phyloP scores from a whole-genome alignment of 2,329 filamentous ascomycete species.

The Canariomyces notabilis region DNA sequence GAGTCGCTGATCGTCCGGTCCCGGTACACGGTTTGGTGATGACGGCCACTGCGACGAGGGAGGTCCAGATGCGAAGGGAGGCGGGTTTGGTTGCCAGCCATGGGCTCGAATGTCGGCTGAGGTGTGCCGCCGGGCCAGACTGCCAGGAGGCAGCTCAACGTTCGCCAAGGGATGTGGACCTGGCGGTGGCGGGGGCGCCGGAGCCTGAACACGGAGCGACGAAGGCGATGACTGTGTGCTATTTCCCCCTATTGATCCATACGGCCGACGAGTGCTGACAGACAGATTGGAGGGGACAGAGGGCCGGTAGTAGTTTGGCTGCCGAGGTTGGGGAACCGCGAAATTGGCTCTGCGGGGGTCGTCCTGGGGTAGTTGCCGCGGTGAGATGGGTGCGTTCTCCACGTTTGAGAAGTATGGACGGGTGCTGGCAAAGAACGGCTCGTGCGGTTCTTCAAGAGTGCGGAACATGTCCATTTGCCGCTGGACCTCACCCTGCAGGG shows the following conservation, averaged over 20 bases:
- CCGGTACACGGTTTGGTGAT: conserved; percentile 44
- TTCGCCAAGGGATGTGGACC: conserved; percentile 35
- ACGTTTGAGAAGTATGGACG: conserved; percentile 62
- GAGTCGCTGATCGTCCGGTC: conserved; percentile 50
- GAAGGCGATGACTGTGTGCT: conserved; percentile 66
- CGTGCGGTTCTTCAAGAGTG: conserved; percentile 59
- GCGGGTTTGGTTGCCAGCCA: conserved; percentile 62
- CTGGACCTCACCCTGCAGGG: conserved; percentile 55
- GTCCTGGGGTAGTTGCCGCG: conserved; percentile 79
- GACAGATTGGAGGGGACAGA: conserved; percentile 78
- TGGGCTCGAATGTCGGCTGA: conserved; percentile 92
- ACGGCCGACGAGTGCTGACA: conserved; percentile 69
- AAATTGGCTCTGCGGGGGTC: conserved; percentile 71
- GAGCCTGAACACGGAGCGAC: conserved; percentile 64
- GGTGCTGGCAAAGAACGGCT: conserved; percentile 58
- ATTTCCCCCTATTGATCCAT: conserved; percentile 76
- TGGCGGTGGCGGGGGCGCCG: conserved; percentile 55
- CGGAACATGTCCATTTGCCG: conserved; percentile 55
- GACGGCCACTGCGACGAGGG: conserved; percentile 49
- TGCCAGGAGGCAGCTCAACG: conserved; percentile 11
- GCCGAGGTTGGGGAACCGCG: conserved; percentile 53
- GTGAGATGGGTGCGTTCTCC: conserved; percentile 77
- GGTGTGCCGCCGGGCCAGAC: conserved; percentile 55
- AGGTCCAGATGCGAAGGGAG: conserved; percentile 62
- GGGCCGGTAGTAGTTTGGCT: conserved; percentile 63